Conservation (phyloP, 768 basidiomycete species). For the Tylopilus sp. region DNA sequence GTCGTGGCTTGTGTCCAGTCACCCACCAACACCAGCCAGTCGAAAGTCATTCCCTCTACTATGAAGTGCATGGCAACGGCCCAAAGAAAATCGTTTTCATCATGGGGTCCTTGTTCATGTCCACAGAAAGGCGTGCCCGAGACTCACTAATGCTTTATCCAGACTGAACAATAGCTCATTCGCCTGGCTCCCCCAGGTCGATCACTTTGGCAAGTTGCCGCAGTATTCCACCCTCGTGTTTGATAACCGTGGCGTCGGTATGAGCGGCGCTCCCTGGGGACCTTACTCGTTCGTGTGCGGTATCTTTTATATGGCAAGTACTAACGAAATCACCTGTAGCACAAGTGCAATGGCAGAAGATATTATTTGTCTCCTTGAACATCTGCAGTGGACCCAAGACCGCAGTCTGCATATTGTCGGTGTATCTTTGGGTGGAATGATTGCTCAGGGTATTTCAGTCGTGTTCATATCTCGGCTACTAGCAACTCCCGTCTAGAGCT, state of each 20-base stretch:
- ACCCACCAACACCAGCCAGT: slow-evolving; percentile 48
- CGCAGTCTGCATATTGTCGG: slow-evolving; percentile 70
- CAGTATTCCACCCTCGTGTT: slow-evolving; percentile 68
- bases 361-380: slow-evolving; percentile 59
- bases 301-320: not conserved
- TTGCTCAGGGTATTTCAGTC: slow-evolving; percentile 56
- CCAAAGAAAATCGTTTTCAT: slow-evolving; percentile 68
- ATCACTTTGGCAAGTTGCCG: slow-evolving; percentile 51
- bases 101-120: slow-evolving; percentile 53
- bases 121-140: not conserved
- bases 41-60: slow-evolving; percentile 75
- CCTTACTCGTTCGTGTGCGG: slow-evolving; percentile 63
- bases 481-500: slow-evolving; percentile 48
- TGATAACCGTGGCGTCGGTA: slow-evolving; percentile 83
- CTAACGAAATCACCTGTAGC: slow-evolving; percentile 34
- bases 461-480: not conserved
- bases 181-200: slow-evolving; percentile 62
- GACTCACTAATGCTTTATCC: slow-evolving; percentile 20
- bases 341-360: slow-evolving; percentile 81
- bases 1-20: slow-evolving; percentile 77
- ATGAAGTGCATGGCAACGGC: slow-evolving; percentile 70
- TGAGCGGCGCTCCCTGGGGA: slow-evolving; percentile 65
- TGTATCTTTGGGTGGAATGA: slow-evolving; percentile 80
- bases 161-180: slow-evolving; percentile 32
- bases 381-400: slow-evolving; percentile 65